Percentiles rank a stretch among this genome's conserved stretches.
Conservation (phyloP, 495 filamentous ascomycete genomes). For the Penicillium waksmanii region DNA sequence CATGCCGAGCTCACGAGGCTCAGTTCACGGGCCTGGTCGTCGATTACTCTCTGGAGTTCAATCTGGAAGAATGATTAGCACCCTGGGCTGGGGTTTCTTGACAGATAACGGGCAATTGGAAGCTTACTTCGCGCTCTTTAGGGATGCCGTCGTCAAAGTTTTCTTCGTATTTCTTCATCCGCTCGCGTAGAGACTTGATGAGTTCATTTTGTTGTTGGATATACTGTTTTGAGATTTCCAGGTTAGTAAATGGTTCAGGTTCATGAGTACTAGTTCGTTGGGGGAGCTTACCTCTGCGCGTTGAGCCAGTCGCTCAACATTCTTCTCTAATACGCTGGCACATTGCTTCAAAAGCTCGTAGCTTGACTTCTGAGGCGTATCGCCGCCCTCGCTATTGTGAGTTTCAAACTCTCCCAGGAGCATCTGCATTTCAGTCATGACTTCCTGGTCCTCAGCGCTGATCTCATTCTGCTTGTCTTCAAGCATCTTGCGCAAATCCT, state of each 20-base stretch:
- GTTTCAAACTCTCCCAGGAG: conserved; percentile 46
- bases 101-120: no score
- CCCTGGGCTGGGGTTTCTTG: background rate
- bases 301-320: conserved; percentile 49
- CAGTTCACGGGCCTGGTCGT: conserved; percentile 76
- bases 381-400: conserved; percentile 37
- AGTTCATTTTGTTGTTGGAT: conserved; percentile 63
- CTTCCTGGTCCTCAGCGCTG: conserved; percentile 44
- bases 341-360: conserved; percentile 49
- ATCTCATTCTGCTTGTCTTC: conserved; percentile 45
- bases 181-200: conserved; percentile 61
- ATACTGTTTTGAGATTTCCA: conserved; percentile 43
- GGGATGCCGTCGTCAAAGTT: conserved; percentile 45
- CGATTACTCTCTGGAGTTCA: conserved; percentile 66
- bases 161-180: conserved; percentile 56
- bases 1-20: conserved; percentile 84
- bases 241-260: conserved; percentile 19
- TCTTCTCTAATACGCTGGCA: conserved; percentile 49
- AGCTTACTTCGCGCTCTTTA: conserved; percentile 54
- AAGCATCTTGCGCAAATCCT: conserved; percentile 48
- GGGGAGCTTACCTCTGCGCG: conserved; percentile 49
- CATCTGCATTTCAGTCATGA: conserved; percentile 49
- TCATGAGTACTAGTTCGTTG: background rate
- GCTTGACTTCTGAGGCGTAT: conserved; percentile 41
- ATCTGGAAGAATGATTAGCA: conserved; percentile 39